phyloP scores from a whole-genome alignment of 768 basidiomycete genomes.

The Ramaria sp. region DNA sequence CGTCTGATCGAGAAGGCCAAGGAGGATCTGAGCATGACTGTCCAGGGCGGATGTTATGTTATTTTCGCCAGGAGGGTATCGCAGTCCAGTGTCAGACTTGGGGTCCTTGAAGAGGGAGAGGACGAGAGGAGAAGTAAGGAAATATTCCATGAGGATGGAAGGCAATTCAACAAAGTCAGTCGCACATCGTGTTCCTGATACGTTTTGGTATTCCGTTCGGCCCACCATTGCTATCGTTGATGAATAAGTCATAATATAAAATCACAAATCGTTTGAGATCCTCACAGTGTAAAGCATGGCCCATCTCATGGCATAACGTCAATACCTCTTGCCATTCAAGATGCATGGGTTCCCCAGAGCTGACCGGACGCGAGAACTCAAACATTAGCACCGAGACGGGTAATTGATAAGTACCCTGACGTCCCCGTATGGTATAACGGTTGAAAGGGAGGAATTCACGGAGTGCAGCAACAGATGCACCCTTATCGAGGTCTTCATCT shows the following conservation, averaged over 20 bases:
- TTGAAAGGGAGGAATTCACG: constrained; percentile 54
- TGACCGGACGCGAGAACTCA: constrained; percentile 63
- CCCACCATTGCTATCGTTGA: constrained; percentile 84
- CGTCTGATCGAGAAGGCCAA: constrained; percentile 78
- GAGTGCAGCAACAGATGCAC: constrained; percentile 27
- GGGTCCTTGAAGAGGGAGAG: constrained; percentile 52
- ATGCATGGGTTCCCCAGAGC: constrained; percentile 53
- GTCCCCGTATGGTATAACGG: constrained; percentile 44
- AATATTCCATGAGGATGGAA: constrained; percentile 98
- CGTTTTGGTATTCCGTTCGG: constrained; percentile 93
- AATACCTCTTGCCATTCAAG: constrained; percentile 90
- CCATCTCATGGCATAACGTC: constrained; percentile 98
- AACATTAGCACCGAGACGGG: constrained; percentile 88
- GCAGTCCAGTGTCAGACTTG: background rate
- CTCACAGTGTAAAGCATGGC: constrained; percentile 99
- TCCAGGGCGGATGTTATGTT: constrained; percentile 52
- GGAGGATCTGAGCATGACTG: constrained; percentile 81
- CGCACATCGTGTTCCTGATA: constrained; percentile 93
- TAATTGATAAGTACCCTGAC: constrained; percentile 69
- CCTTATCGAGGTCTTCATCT: constrained; percentile 28
- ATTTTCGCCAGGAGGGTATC: constrained; percentile 28
- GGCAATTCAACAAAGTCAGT: constrained; percentile 98
- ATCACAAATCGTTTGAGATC: constrained; percentile 12
- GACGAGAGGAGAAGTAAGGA: constrained; percentile 75
- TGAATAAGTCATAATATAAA: background rate